Evolutionary conservation across 2,329 filamentous ascomycete genomes (phyloP), one percentile per base, ranked within the genome.

Genomic region (Gnomoniopsis sp.): DNA sequence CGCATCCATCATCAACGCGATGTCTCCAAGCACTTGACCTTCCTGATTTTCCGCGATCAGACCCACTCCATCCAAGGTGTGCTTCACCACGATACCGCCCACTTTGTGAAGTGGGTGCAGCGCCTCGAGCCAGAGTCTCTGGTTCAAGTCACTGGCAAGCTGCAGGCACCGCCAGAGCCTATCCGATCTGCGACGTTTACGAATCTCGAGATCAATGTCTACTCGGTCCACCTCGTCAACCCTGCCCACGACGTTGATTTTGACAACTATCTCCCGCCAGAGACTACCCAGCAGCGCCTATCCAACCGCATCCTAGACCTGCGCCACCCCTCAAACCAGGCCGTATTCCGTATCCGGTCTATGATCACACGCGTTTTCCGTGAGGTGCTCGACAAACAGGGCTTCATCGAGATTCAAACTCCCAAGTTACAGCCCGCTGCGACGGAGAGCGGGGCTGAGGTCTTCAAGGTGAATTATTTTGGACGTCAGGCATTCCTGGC

Each of bases 381-480:
- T 51, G 74, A 82, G 11, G 86, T 88, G 2, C 82, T 97, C 1
- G 89, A 93, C 65, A 79, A 82, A 2, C 79, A 88, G 63, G 88
- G 86, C 17, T 97, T 97, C 70, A 88, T 96, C 60, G 93, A 97
- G 73, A 96, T 97, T 61, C 91, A 96, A 70, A 96, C 91, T 0
- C 93, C 93, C 2, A 97, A 96, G 75, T 79, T 97, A 47, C 91
- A 96, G 77, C 90, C 91, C 1, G 88, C 89, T 14, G 93, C 93
- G 1, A 96, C 93, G 1, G 93, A 97, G 73, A 96, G 90, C 49
- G 93, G 93, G 49, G 88, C 93, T 15, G 91, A 91, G 63, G 93
- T 97, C 6, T 97, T 97, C 79, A 87, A 90, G 70, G 85, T 96
- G 51, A 90, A 95, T 69, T 97, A 97, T 76, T 97, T 97, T 75